Conservation (phyloP, 768 basidiomycete genomes). For the Vararia minispora region DNA sequence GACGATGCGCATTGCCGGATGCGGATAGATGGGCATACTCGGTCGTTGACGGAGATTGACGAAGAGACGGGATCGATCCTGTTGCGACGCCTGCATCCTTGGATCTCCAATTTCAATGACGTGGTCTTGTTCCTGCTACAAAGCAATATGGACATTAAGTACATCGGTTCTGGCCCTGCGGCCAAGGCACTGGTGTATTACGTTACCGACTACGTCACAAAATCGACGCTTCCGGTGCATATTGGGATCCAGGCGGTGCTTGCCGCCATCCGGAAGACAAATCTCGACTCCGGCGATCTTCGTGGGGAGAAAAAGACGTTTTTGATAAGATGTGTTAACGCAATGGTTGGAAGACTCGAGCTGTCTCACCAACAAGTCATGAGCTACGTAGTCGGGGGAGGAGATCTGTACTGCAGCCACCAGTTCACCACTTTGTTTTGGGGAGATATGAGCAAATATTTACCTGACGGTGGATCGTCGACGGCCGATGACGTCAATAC, state of each 20-base stretch:
- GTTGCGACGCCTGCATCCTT: slow-evolving; percentile 24
- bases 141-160: slow-evolving; percentile 39
- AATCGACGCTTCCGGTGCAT: slow-evolving; percentile 29
- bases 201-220: slow-evolving; percentile 39
- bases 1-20: slow-evolving; percentile 21
- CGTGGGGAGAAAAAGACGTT: slow-evolving; percentile 27
- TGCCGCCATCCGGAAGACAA: too few species aligned
- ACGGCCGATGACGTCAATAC: too few species aligned
- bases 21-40: slow-evolving; percentile 10
- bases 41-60: slow-evolving; percentile 17
- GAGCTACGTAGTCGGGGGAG: not conserved
- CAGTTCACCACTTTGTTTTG: not conserved
- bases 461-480: too few species aligned
- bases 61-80: slow-evolving; percentile 20
- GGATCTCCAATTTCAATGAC: slow-evolving; percentile 33
- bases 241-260: slow-evolving; percentile 13
- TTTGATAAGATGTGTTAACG: slow-evolving; percentile 12
- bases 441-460: too few species aligned
- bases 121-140: slow-evolving; percentile 11
- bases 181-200: slow-evolving; percentile 35
- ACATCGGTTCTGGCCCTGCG: slow-evolving; percentile 27
- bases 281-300: slow-evolving; percentile 35
- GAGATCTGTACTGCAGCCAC: not conserved
- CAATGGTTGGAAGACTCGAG: not conserved
- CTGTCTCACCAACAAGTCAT: slow-evolving; percentile 1